Conservation (phyloP, 176 grass and related monocot species). For the Triticum timopheevii region DNA sequence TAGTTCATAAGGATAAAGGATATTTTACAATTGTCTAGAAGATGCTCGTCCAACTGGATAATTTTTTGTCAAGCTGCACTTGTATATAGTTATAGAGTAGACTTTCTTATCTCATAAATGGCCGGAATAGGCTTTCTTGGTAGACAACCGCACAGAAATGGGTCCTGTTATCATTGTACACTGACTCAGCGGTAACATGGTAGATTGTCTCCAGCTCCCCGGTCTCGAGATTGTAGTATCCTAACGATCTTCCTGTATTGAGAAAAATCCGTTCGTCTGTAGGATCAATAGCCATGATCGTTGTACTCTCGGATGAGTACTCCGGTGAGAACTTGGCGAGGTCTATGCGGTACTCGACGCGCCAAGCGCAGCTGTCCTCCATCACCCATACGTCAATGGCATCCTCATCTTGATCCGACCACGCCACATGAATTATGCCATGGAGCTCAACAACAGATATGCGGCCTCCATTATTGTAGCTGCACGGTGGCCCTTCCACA, state of each 20-base stretch:
- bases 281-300: neutral
- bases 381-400: neutral
- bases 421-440: neutral
- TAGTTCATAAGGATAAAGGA: too few relatives aligned
- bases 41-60: too few relatives aligned
- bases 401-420: neutral
- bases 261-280: conserved; percentile 1
- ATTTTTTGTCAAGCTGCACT: too few relatives aligned
- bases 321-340: neutral
- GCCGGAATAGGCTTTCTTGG: too few relatives aligned
- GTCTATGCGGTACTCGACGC: neutral
- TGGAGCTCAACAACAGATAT: neutral
- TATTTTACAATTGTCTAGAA: too few relatives aligned
- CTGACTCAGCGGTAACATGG: neutral
- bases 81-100: too few relatives aligned
- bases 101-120: too few relatives aligned
- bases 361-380: neutral
- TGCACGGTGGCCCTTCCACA: neutral
- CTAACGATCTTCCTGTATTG: neutral
- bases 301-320: neutral
- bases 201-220: neutral
- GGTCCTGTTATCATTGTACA: too few relatives aligned
- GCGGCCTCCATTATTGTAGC: too few relatives aligned
- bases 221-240: neutral
- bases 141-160: too few relatives aligned